Evolutionary conservation across 805 yeast genomes (phyloP).

Genomic region (Candida takata): DNA sequence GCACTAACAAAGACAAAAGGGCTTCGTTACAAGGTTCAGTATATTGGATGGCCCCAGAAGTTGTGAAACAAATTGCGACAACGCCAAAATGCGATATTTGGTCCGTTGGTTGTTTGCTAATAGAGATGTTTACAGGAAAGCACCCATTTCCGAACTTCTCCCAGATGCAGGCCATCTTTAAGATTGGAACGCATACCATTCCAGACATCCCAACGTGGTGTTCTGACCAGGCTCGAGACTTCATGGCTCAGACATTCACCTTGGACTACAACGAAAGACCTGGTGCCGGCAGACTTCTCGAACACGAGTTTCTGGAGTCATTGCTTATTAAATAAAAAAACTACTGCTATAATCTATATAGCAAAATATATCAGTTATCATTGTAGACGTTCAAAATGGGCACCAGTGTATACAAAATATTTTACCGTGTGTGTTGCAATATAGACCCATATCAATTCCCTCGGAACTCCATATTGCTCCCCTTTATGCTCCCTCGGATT

Average conservation of each 20-base stretch:
- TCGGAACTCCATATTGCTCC: too few species aligned
- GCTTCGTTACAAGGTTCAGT: slow-evolving; percentile 92
- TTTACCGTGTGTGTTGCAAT: too few species aligned
- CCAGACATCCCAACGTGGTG: slow-evolving; percentile 78
- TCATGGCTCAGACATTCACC: slow-evolving; percentile 62
- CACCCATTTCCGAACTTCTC: slow-evolving; percentile 95
- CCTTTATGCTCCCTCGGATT: too few species aligned
- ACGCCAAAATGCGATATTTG: slow-evolving; percentile 94
- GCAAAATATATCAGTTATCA: too few species aligned
- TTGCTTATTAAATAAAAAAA: slow-evolving; percentile 4
- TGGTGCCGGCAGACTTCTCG: slow-evolving; percentile 58
- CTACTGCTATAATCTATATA: too few species aligned
- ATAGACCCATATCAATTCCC: too few species aligned
- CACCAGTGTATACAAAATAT: too few species aligned
- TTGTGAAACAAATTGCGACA: slow-evolving; percentile 85
- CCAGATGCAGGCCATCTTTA: slow-evolving; percentile 96
- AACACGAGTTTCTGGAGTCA: slow-evolving; percentile 48
- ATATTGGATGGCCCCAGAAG: slow-evolving; percentile 99
- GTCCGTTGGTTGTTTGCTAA: slow-evolving; percentile 91
- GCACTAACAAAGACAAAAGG: slow-evolving; percentile 38
- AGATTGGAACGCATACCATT: slow-evolving; percentile 76
- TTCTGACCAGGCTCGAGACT: slow-evolving; percentile 59
- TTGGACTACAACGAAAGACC: slow-evolving; percentile 71
- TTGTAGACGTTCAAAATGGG: too few species aligned
- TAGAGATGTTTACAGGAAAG: slow-evolving; percentile 93